Conservation (phyloP, 2,329 filamentous ascomycete genomes). For the Exophiala oligosperma region DNA sequence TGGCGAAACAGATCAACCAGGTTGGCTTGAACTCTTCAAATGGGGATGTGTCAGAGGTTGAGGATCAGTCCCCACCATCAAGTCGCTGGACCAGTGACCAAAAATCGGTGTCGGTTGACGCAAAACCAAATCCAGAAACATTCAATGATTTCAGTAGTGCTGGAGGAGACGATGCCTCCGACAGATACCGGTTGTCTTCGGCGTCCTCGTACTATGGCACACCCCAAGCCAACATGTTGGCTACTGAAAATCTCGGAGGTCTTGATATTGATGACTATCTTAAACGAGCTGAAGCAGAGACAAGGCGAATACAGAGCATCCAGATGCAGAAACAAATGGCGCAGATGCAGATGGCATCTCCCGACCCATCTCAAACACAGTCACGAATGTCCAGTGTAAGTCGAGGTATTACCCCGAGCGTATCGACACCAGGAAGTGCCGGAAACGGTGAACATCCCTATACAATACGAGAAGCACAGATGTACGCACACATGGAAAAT, state of each 20-base stretch:
- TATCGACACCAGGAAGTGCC: slow-evolving; percentile 22
- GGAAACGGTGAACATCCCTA: slow-evolving; percentile 23
- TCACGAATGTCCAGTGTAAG: slow-evolving; percentile 22
- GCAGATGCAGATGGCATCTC: slow-evolving; percentile 20
- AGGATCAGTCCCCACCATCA: slow-evolving; percentile 38
- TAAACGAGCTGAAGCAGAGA: slow-evolving; percentile 32
- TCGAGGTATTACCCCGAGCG: slow-evolving; percentile 24
- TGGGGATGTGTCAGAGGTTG: slow-evolving; percentile 50
- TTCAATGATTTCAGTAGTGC: slow-evolving; percentile 36
- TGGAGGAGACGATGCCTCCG: slow-evolving; percentile 41
- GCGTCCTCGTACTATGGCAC: slow-evolving; percentile 45
- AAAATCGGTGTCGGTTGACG: slow-evolving; percentile 11
- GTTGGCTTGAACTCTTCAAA: slow-evolving; percentile 47
- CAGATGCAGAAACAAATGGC: slow-evolving; percentile 24
- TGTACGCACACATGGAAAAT: slow-evolving; percentile 27
- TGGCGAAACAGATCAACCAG: slow-evolving; percentile 17
- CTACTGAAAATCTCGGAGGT: slow-evolving; percentile 41
- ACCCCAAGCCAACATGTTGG: slow-evolving; percentile 42
- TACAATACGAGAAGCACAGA: slow-evolving; percentile 12
- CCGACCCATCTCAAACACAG: slow-evolving; percentile 8
- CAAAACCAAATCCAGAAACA: slow-evolving; percentile 35
- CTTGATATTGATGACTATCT: slow-evolving; percentile 47
- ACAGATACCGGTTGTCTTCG: slow-evolving; percentile 43
- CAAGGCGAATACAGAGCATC: slow-evolving; percentile 26
- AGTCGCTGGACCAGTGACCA: slow-evolving; percentile 13